phyloP scores from a whole-genome alignment of 2,329 filamentous ascomycete genomes.

The Trichoderma sp. region DNA sequence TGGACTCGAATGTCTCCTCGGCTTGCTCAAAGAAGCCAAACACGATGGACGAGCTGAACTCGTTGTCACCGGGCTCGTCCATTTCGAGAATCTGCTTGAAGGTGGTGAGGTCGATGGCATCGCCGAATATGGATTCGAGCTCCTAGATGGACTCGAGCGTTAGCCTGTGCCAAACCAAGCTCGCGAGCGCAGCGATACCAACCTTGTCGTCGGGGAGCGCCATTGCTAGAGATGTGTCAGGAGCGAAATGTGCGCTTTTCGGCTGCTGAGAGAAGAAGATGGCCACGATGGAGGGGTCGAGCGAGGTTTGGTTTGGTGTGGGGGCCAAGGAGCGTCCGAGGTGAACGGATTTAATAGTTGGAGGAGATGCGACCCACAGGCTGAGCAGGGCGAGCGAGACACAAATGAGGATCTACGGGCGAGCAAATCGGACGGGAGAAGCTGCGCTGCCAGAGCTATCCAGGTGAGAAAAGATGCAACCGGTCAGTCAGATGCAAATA shows the following conservation, averaged over 20 bases:
- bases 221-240: slow-evolving; percentile 25
- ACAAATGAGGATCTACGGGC: slow-evolving; percentile 9
- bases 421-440: not conserved
- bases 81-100: slow-evolving; percentile 98
- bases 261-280: not conserved
- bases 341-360: slow-evolving; percentile 12
- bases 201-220: slow-evolving; percentile 35
- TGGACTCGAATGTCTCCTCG: slow-evolving; percentile 77
- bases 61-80: slow-evolving; percentile 84
- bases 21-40: slow-evolving; percentile 92
- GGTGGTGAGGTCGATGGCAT: slow-evolving; percentile 73
- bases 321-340: slow-evolving; percentile 13
- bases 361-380: slow-evolving; percentile 8
- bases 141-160: slow-evolving; percentile 46
- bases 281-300: slow-evolving; percentile 14
- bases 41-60: slow-evolving; percentile 87
- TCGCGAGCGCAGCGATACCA: slow-evolving; percentile 18
- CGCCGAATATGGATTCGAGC: slow-evolving; percentile 60
- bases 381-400: not conserved
- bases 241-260: not conserved
- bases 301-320: slow-evolving; percentile 12
- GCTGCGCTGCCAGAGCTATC: not conserved
- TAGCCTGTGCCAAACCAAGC: slow-evolving; percentile 18
- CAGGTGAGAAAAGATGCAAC: not conserved
- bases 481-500: not conserved